Evolutionary conservation across 768 basidiomycete genomes (phyloP).

Genomic region (Serendipita sp.): DNA sequence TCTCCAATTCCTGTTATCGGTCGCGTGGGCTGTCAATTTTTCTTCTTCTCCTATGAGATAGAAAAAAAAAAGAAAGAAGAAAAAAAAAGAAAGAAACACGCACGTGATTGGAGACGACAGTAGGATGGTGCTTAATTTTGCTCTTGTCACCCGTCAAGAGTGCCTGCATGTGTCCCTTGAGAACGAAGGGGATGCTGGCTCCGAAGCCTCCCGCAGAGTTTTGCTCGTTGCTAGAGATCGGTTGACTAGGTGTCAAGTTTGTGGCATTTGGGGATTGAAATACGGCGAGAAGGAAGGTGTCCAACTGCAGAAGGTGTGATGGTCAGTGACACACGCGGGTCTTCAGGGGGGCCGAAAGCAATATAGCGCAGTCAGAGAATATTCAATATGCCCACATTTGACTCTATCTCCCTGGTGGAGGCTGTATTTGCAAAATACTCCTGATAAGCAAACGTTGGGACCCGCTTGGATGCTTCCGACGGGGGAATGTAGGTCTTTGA

Average conservation of each 20-base stretch:
- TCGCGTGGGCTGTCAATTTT: neutral
- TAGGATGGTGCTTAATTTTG: neutral
- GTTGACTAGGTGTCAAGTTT: too few relatives aligned
- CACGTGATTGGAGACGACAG: neutral
- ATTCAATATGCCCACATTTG: conserved; percentile 24
- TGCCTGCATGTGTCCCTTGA: neutral
- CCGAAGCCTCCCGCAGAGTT: neutral
- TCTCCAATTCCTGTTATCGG: conserved; percentile 35
- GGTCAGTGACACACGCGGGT: too few relatives aligned
- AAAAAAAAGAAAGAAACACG: neutral
- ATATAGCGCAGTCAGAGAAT: neutral
- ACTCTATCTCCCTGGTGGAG: conserved; percentile 40
- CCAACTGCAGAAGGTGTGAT: neutral
- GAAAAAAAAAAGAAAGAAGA: too few relatives aligned
- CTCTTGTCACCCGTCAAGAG: neutral
- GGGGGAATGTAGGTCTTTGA: conserved; percentile 31
- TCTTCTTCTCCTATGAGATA: too few relatives aligned
- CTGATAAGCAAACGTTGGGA: conserved; percentile 52
- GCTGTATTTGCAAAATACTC: conserved; percentile 40
- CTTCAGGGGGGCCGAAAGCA: neutral
- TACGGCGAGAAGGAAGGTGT: neutral
- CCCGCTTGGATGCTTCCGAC: conserved; percentile 31
- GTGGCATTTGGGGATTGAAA: neutral
- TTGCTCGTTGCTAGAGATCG: too few relatives aligned
- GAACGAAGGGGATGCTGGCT: neutral